A percentile compares a stretch with the other conserved stretches of the same genome.
These are phyloP conservation scores for Sistotremastrum niveocremeum DNA, from an alignment of 768 basidiomycete genomes.

Conservation along the genomic window DNA sequence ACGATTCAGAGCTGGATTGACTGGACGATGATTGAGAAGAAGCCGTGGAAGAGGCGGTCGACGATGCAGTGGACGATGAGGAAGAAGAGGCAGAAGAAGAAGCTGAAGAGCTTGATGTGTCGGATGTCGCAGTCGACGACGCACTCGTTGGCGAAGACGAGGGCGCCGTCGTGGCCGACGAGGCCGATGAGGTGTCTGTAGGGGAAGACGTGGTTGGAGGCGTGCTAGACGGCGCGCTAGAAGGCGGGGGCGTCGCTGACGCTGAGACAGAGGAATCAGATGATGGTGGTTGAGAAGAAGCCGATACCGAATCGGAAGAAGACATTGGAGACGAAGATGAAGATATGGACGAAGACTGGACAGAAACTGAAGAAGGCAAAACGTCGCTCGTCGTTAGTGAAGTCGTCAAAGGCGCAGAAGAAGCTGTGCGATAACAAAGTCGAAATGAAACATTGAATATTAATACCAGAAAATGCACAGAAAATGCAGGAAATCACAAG, in stretches of 20 bases:
- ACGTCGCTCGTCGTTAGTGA: no score
- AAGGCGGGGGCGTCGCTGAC: constrained; percentile 5
- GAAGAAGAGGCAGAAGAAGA: not conserved
- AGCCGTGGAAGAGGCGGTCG: constrained; percentile 3
- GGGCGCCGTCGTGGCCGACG: no score
- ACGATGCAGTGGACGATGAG: constrained; percentile 4
- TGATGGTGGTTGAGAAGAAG: not conserved
- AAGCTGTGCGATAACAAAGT: no score
- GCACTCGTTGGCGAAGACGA: no score
- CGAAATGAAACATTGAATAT: no score
- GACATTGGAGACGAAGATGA: constrained; percentile 3
- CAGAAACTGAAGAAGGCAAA: no score
- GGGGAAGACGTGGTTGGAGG: constrained; percentile 7
- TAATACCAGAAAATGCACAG: no score
- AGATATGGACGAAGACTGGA: constrained; percentile 10
- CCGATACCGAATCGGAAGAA: not conserved
- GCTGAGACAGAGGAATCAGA: constrained; percentile 5
- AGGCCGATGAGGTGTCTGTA: not conserved
- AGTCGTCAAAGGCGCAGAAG: no score
- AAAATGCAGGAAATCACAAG: no score
- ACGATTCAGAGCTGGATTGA: not conserved
- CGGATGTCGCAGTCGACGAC: no score
- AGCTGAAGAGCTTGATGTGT: no score
- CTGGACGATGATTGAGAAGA: not conserved
- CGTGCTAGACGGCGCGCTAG: constrained; percentile 7